Percentiles rank a stretch among this genome's conserved stretches.
Evolutionary conservation across 371 early-diverging fungal genomes (phyloP).

Genomic region (Mucor saturninus): DNA sequence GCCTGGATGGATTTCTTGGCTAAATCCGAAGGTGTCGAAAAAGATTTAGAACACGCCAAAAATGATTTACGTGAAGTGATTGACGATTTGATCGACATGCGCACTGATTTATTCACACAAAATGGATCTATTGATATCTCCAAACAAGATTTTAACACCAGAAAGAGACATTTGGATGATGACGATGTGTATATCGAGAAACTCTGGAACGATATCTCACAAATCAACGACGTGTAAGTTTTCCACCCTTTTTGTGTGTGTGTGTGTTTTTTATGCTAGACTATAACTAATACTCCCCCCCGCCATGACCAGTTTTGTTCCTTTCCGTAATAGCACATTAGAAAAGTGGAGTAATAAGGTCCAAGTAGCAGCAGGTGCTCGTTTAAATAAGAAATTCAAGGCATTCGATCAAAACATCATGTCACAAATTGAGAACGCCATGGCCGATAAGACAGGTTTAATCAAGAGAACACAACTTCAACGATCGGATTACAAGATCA

Average conservation of each 20-base stretch:
- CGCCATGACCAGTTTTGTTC: too few species aligned
- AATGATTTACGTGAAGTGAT: slow-evolving; percentile 45
- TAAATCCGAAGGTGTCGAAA: slow-evolving; percentile 36
- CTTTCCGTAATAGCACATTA: slow-evolving; percentile 83
- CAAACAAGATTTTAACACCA: slow-evolving; percentile 30
- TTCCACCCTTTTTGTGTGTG: too few species aligned
- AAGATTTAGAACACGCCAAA: slow-evolving; percentile 37
- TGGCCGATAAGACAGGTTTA: slow-evolving; percentile 77
- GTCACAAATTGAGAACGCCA: slow-evolving; percentile 78
- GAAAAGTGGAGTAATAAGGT: slow-evolving; percentile 95
- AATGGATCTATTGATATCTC: slow-evolving; percentile 42
- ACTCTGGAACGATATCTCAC: slow-evolving; percentile 67
- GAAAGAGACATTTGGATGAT: slow-evolving; percentile 55
- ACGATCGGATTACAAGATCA: slow-evolving; percentile 69
- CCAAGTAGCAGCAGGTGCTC: slow-evolving; percentile 72
- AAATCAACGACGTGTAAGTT: slow-evolving; percentile 58
- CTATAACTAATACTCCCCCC: too few species aligned
- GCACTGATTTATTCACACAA: slow-evolving; percentile 37
- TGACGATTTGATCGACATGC: slow-evolving; percentile 53
- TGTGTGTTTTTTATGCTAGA: background rate
- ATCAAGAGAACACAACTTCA: slow-evolving; percentile 86
- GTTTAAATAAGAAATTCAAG: slow-evolving; percentile 88
- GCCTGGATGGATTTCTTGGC: slow-evolving; percentile 37
- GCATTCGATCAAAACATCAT: slow-evolving; percentile 87
- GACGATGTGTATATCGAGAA: slow-evolving; percentile 64